Conservation (phyloP, 768 basidiomycete species). For the Psilocybe sp. region DNA sequence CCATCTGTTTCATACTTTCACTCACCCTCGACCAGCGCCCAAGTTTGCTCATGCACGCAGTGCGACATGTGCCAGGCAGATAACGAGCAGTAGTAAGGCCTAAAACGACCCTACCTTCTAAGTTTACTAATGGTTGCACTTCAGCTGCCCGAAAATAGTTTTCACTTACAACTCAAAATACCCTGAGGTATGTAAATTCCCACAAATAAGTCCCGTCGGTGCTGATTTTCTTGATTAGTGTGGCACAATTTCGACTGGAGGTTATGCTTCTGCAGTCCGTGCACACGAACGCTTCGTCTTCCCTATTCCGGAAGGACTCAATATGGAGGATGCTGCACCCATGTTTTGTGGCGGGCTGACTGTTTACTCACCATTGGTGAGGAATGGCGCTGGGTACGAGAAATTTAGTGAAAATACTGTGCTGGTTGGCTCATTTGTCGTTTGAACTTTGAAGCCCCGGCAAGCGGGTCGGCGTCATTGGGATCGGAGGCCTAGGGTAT, state of each 20-base stretch:
- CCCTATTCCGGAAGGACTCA: constrained; percentile 52
- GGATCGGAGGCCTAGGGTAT: constrained; percentile 59
- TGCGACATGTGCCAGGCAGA: constrained; percentile 48
- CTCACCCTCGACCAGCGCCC: constrained; percentile 45
- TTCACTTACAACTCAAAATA: constrained; percentile 42
- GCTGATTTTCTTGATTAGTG: constrained; percentile 1
- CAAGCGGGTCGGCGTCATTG: constrained; percentile 63
- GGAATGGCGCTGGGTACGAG: constrained; percentile 40
- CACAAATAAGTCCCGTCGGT: background rate
- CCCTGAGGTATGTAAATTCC: constrained; percentile 24
- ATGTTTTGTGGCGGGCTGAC: constrained; percentile 69
- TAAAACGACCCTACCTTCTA: background rate
- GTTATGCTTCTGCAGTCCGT: constrained; percentile 46
- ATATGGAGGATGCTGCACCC: constrained; percentile 53
- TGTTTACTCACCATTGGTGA: constrained; percentile 55
- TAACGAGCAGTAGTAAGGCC: constrained; percentile 49
- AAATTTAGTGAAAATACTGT: background rate
- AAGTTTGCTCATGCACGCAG: constrained; percentile 41
- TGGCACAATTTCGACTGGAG: constrained; percentile 39
- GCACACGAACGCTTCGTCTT: constrained; percentile 55
- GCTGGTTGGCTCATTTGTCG: background rate
- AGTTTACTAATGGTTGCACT: background rate
- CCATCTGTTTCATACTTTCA: background rate
- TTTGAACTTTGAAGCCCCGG: constrained; percentile 44
- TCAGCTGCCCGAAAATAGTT: constrained; percentile 38